Base-by-base conservation (phyloP, 2,329 filamentous ascomycete genomes). In the Zarea fungicola region DNA sequence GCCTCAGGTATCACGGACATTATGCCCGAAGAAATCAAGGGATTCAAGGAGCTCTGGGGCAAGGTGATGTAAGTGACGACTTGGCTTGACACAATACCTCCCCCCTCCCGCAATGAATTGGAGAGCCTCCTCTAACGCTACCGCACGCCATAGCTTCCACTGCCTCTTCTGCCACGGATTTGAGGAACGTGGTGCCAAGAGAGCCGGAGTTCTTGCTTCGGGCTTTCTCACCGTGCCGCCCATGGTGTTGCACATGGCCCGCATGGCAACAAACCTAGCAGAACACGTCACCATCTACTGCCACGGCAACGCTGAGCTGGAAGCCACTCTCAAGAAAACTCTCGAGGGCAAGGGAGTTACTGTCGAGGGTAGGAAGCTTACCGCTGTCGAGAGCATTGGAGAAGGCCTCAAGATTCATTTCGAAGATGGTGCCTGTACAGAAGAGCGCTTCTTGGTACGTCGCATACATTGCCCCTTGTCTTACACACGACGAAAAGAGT, bases 161-260 rank as follows among this genome's bases (percentile, higher is more conserved):
- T 80, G 76, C 56, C 66, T 80, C 1, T 76, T 71, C 54, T 80
- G 75, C 59, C 68, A 78, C 50, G 77, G 77, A 7, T 80, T 68
- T 58, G 76, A 81, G 28, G 28, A 29, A 29, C 28, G 28, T 29
- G 28, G 28, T 29, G 28, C 28, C 28, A 29, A 29, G 28, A 29
- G 28, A 29, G 28, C 28, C 28, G 28, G 28, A 29, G 28, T 29
- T 29, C 28, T 29, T 29, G 28, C 28, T 29, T 29, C 28, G 28
- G 28, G 28, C 28, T 29, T 29, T 29, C 28, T 29, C 28, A 29
- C 28, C 28, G 8, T 14, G 28, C 28, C 28, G 28, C 28, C 28
- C 28, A 29, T 29, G 28, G 28, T 29, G 28, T 29, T 29, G 28
- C 28, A 29, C 28, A 29, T 29, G 28, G 28, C 28, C 14, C 28